Evolutionary conservation across 2,329 filamentous ascomycete species (phyloP), one percentile per base, ranked within the genome.

Genomic region (Cytospora leucostoma): DNA sequence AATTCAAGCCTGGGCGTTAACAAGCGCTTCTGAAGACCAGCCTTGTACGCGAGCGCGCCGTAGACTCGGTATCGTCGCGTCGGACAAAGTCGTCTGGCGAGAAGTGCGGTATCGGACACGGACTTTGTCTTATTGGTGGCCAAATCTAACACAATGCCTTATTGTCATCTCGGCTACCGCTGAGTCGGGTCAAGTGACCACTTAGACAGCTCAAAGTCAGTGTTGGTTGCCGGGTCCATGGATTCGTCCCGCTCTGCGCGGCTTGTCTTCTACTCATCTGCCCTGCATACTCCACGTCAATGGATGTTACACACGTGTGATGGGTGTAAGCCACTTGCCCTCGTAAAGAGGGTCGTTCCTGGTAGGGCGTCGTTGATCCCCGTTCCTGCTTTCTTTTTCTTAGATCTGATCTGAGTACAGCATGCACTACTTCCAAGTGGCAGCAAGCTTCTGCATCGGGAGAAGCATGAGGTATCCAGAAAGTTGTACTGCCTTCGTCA

Each of bases 1-100:
- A 62, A 49, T 33, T 21, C 17, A 19, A 38, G 53, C 58, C 56
- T 13, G 56, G 38, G 53, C 34, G 51, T 44, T n/a, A 27, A 34
- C 34, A 49, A 15, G 61, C n/a, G 13, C 32, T 15, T 59, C 55
- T 35, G 37, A 35, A 53, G 21, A 38, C 54, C 49, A 37, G 54
- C 33, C 50, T 13, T 62, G 54, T 53, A 11, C 32, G 51, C n/a
- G 54, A 19, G 51, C 37, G 61, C 35, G 53, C 54, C 61, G 37
- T 47, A 10, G 61, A 44, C 54, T 59, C 55, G 55, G 61, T 59
- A 62, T 44, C 54, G 47, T 35, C 53, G 38, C 12, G 50, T 55
- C 49, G 51, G 40, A 55, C 38, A 49, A 61, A 33, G 19, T 21
- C 52, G 49, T 49, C 59, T 54, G 50, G 21, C 19, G 17, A 34